These are phyloP conservation scores for Eucalyptus tenuipes DNA, from an alignment of 345 rosid species.

Conservation along the genomic window DNA sequence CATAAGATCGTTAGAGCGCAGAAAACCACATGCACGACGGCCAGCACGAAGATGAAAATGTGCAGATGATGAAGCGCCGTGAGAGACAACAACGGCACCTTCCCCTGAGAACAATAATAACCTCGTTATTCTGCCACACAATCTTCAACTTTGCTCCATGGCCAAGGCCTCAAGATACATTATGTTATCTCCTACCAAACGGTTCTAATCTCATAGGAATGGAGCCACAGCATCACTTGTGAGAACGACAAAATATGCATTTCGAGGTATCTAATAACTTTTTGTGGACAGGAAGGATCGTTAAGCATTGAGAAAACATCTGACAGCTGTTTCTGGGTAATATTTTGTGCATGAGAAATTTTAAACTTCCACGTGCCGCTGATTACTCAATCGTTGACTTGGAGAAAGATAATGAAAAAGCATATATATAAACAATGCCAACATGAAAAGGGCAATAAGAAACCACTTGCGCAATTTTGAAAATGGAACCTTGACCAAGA, in stretches of 20 bases:
- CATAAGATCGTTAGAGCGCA: constrained; percentile 72
- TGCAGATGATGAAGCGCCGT: constrained; percentile 82
- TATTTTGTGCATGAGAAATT: neutral
- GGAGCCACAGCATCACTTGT: neutral
- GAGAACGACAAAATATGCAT: neutral
- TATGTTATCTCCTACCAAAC: neutral
- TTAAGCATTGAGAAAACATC: neutral
- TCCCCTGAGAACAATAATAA: constrained; percentile 32
- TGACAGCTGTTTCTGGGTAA: neutral
- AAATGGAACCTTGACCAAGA: too few species aligned
- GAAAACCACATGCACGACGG: constrained; percentile 54
- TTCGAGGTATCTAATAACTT: neutral
- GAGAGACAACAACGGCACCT: constrained; percentile 43
- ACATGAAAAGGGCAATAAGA: neutral
- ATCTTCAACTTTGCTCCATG: neutral
- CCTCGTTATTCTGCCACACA: neutral
- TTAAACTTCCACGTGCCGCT: neutral
- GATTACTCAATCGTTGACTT: neutral
- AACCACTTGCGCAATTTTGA: neutral
- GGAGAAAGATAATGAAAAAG: neutral
- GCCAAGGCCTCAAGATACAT: neutral
- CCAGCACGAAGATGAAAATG: constrained; percentile 75
- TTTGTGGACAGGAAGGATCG: neutral
- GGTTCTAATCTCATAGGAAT: neutral
- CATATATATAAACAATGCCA: neutral